Conservation (phyloP, 768 basidiomycete genomes). For the Coprinopsis cinerea region DNA sequence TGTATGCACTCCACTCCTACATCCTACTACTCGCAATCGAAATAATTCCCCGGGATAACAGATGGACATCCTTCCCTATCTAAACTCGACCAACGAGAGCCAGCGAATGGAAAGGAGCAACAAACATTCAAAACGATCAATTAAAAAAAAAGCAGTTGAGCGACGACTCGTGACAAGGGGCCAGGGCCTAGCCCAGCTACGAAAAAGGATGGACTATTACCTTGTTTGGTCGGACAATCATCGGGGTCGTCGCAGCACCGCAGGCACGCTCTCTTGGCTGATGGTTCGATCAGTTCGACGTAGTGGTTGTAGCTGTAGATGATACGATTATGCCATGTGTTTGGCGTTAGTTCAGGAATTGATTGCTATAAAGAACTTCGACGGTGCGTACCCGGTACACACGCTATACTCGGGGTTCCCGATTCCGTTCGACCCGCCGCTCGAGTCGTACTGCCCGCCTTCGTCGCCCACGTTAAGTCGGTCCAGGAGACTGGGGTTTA, state of each 20-base stretch:
- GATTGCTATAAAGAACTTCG: too few species aligned
- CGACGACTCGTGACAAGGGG: neutral
- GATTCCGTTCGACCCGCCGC: conserved; percentile 41
- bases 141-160: neutral
- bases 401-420: conserved; percentile 49
- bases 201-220: conserved; percentile 20
- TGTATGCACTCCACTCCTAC: neutral
- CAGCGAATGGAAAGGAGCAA: too few species aligned
- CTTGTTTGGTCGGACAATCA: conserved; percentile 49
- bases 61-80: conserved; percentile 47
- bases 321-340: too few species aligned
- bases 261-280: conserved; percentile 46
- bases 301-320: conserved; percentile 45
- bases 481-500: conserved; percentile 35
- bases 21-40: conserved; percentile 43
- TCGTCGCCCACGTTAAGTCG: conserved; percentile 41
- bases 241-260: conserved; percentile 49
- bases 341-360: too few species aligned
- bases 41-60: conserved; percentile 51
- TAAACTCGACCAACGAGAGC: too few species aligned
- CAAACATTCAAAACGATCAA: too few species aligned
- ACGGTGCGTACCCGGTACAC: conserved; percentile 38
- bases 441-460: conserved; percentile 57
- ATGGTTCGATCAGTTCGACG: conserved; percentile 53
- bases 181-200: neutral